These are phyloP conservation scores for Hibiscus trionum DNA, from an alignment of 345 rosid genomes.

Conservation along the genomic window DNA sequence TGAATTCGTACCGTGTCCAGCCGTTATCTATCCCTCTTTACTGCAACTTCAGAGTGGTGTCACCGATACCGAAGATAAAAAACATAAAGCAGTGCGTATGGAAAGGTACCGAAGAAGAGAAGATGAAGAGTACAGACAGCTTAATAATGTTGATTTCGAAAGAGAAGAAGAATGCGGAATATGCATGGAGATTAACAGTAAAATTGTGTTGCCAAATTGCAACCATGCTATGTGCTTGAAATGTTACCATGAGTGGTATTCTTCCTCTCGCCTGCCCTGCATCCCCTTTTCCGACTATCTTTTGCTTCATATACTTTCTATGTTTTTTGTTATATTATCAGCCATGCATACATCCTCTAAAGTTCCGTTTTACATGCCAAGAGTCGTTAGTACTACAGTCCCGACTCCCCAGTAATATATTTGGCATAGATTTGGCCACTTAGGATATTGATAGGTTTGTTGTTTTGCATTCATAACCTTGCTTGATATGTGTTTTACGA, in stretches of 20 bases:
- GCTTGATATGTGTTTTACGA: neutral
- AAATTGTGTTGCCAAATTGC: slow-evolving; percentile 58
- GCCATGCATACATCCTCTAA: neutral
- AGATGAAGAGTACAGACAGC: slow-evolving; percentile 29
- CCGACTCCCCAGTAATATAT: neutral
- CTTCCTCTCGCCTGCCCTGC: slow-evolving; percentile 3
- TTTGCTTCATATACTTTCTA: neutral
- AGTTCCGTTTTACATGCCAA: neutral
- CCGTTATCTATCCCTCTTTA: slow-evolving; percentile 55
- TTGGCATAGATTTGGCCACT: neutral
- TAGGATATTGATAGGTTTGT: neutral
- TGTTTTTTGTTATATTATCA: neutral
- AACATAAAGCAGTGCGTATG: slow-evolving; percentile 44
- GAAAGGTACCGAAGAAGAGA: slow-evolving; percentile 51
- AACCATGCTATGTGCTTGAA: slow-evolving; percentile 60
- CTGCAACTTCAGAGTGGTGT: slow-evolving; percentile 50
- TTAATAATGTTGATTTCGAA: slow-evolving; percentile 35
- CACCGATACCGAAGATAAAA: slow-evolving; percentile 49
- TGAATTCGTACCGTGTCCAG: slow-evolving; percentile 25
- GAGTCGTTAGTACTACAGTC: neutral
- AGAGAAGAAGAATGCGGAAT: slow-evolving; percentile 75
- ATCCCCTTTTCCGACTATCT: neutral
- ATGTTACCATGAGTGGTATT: slow-evolving; percentile 58
- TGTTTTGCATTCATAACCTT: neutral
- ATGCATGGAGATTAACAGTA: slow-evolving; percentile 58